These are phyloP conservation scores for Saccharum officinarum DNA, from an alignment of 176 grass and related monocot genomes.

Conservation along the genomic window DNA sequence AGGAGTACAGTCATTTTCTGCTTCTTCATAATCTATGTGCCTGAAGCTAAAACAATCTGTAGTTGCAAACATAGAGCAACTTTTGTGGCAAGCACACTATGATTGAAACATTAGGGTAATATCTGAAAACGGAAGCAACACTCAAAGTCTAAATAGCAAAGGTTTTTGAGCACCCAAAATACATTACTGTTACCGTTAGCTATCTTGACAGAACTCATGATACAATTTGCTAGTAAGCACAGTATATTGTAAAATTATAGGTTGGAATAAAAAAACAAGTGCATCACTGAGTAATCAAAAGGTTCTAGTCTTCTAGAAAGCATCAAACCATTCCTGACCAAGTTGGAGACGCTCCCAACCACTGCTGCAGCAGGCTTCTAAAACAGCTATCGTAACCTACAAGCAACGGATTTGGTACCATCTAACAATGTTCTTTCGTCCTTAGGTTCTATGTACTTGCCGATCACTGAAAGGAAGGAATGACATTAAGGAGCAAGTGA, in stretches of 20 bases:
- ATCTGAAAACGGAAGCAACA: background rate
- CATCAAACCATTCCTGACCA: slow-evolving; percentile 9
- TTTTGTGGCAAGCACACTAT: background rate
- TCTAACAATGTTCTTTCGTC: background rate
- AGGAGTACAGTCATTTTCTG: background rate
- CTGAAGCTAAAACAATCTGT: background rate
- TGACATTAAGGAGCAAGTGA: background rate
- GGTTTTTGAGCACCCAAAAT: slow-evolving; percentile 12
- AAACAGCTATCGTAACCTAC: background rate
- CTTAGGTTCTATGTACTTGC: background rate
- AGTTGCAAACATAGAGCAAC: background rate
- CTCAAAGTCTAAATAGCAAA: background rate
- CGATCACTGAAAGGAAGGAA: background rate
- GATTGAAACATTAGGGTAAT: slow-evolving; percentile 6
- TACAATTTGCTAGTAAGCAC: background rate
- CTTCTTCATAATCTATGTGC: background rate
- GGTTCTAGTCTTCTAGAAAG: slow-evolving; percentile 24
- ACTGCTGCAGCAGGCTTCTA: background rate
- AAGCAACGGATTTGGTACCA: slow-evolving; percentile 4
- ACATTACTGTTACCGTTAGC: background rate
- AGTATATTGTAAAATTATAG: background rate
- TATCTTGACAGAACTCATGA: background rate
- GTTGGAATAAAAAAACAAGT: background rate
- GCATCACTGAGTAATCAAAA: background rate
- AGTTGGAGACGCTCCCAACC: background rate